Percentiles rank a stretch among this genome's conserved stretches.
Evolutionary conservation across 371 early-diverging fungal species (phyloP).

Genomic region (Paraphysoderma sedebokerense): DNA sequence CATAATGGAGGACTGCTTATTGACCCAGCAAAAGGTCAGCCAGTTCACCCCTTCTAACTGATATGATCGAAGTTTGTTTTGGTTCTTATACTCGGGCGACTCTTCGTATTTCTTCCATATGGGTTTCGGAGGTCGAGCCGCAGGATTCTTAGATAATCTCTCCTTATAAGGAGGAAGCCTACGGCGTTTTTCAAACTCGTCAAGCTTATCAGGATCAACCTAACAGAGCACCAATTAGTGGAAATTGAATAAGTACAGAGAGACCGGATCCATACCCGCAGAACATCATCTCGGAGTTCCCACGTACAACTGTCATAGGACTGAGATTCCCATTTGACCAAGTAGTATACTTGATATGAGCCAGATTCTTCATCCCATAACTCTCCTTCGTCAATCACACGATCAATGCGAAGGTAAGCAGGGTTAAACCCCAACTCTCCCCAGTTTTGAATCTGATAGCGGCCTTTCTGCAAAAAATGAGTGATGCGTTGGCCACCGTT

Average conservation of each 20-base stretch:
- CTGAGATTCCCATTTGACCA: constrained; percentile 83
- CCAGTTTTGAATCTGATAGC: background rate
- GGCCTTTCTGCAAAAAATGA: background rate
- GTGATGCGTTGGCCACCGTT: constrained; percentile 9
- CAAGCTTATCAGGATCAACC: constrained; percentile 33
- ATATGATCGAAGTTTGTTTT: constrained; percentile 61
- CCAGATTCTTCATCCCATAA: constrained; percentile 28
- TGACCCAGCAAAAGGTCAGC: constrained; percentile 92
- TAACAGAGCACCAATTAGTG: constrained; percentile 4
- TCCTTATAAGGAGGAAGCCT: background rate
- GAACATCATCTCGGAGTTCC: constrained; percentile 56
- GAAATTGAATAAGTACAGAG: constrained; percentile 13
- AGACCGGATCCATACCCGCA: constrained; percentile 21
- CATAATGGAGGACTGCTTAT: constrained; percentile 77
- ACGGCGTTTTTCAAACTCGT: constrained; percentile 23
- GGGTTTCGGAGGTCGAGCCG: constrained; percentile 8
- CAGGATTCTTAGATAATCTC: background rate
- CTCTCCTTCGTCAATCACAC: constrained; percentile 75
- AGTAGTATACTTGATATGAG: constrained; percentile 41
- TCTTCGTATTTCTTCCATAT: constrained; percentile 31
- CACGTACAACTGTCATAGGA: constrained; percentile 81
- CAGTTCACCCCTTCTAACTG: constrained; percentile 96
- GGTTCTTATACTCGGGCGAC: constrained; percentile 47
- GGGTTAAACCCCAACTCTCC: no score
- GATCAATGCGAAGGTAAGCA: constrained; percentile 35